Percentiles rank a stretch among this genome's conserved stretches.
phyloP scores from a whole-genome alignment of 495 filamentous ascomycete genomes.

The Penicillium arizonense region DNA sequence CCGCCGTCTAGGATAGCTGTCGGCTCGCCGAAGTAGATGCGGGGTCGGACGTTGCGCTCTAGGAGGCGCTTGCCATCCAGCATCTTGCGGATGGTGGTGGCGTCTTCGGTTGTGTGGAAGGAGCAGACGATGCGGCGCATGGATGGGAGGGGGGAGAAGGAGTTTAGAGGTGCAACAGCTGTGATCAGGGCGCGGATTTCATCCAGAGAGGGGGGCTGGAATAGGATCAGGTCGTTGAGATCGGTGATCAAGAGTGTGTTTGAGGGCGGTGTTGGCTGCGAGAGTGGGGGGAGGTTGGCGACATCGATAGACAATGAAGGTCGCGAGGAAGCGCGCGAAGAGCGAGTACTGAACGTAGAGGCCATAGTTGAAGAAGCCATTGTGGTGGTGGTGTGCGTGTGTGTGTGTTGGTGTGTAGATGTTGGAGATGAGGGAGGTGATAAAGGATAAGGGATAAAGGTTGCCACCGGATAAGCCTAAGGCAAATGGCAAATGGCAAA shows the following conservation, averaged over 20 bases:
- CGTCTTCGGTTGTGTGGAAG: slow-evolving; percentile 71
- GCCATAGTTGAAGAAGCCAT: slow-evolving; percentile 27
- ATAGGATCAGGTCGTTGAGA: slow-evolving; percentile 73
- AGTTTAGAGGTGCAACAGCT: slow-evolving; percentile 67
- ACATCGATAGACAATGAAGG: slow-evolving; percentile 79
- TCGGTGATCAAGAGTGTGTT: slow-evolving; percentile 95
- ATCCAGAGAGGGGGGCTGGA: slow-evolving; percentile 72
- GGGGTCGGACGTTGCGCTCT: slow-evolving; percentile 56
- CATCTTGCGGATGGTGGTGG: slow-evolving; percentile 66
- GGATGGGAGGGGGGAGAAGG: slow-evolving; percentile 89
- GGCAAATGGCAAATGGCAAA: slow-evolving; percentile 2
- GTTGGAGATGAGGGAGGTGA: slow-evolving; percentile 13
- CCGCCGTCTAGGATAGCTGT: slow-evolving; percentile 62
- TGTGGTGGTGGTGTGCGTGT: slow-evolving; percentile 1
- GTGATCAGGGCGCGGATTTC: slow-evolving; percentile 71
- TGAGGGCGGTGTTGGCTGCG: slow-evolving; percentile 76
- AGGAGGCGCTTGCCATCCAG: slow-evolving; percentile 72
- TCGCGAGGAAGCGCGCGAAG: slow-evolving; percentile 37
- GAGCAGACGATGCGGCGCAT: slow-evolving; percentile 90
- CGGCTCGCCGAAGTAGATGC: slow-evolving; percentile 85
- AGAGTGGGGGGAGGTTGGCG: slow-evolving; percentile 71
- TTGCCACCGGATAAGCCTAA: slow-evolving; percentile 17
- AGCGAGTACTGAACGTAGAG: slow-evolving; percentile 25
- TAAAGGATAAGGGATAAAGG: slow-evolving; percentile 13
- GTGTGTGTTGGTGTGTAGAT: not conserved